phyloP scores from a whole-genome alignment of 192 early-diverging fungal species.

The Linnemannia hyalina region DNA sequence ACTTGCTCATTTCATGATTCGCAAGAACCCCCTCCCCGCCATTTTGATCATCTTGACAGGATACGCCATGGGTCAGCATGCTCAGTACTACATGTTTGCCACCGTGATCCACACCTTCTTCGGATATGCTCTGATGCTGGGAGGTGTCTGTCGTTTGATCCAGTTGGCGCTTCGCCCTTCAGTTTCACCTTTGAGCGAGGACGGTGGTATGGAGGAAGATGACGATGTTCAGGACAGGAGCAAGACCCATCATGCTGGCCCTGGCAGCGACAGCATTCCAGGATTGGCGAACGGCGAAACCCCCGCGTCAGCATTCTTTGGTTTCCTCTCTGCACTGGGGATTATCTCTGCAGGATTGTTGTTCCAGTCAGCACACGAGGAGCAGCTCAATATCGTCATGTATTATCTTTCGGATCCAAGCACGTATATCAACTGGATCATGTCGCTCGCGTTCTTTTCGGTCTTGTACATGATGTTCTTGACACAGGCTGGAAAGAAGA shows the following conservation, averaged over 20 bases:
- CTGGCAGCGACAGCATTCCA: conserved; percentile 9
- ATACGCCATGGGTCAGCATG: conserved; percentile 51
- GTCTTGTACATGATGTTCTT: conserved; percentile 40
- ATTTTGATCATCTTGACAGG: conserved; percentile 60
- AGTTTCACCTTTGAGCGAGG: conserved; percentile 22
- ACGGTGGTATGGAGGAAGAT: conserved; percentile 29
- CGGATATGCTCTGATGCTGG: conserved; percentile 46
- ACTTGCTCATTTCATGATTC: conserved; percentile 40
- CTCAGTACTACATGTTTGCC: conserved; percentile 53
- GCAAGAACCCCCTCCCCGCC: conserved; percentile 56
- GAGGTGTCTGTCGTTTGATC: conserved; percentile 40
- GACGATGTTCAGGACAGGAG: conserved; percentile 23
- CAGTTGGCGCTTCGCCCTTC: conserved; percentile 49
- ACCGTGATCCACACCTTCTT: conserved; percentile 49
- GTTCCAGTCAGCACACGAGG: conserved; percentile 56
- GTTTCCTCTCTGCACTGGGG: conserved; percentile 51
- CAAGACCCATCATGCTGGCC: conserved; percentile 5
- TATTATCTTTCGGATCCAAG: conserved; percentile 54
- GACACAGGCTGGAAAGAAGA: conserved; percentile 49
- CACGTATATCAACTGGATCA: conserved; percentile 59
- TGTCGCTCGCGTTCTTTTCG: conserved; percentile 54
- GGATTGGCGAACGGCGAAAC: conserved; percentile 49
- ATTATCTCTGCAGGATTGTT: conserved; percentile 55
- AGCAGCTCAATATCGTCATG: conserved; percentile 50
- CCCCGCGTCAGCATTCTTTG: conserved; percentile 53